A percentile compares a stretch with the other conserved stretches of the same genome.
phyloP scores from a whole-genome alignment of 2,329 filamentous ascomycete species.

The Cercospora nicotianae region DNA sequence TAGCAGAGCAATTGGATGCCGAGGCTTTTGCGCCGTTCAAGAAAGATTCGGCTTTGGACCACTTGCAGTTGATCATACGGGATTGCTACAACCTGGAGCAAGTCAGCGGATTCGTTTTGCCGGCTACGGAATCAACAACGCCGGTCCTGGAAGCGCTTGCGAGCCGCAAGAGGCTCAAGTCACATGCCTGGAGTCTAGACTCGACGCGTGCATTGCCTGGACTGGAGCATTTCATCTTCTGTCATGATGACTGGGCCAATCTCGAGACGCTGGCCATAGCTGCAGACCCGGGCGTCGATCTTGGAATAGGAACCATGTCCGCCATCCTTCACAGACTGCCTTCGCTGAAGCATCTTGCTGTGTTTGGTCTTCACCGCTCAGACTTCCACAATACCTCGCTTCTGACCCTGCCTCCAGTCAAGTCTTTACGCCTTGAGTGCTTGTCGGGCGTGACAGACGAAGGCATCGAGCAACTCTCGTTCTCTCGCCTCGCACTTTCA shows the following conservation, averaged over 20 bases:
- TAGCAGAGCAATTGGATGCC: constrained; percentile 41
- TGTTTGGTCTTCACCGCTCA: constrained; percentile 55
- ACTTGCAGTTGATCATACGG: constrained; percentile 59
- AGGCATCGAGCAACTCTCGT: constrained; percentile 53
- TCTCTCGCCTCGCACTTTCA: constrained; percentile 46
- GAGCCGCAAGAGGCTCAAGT: constrained; percentile 54
- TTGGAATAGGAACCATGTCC: constrained; percentile 58
- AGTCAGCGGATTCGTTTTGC: constrained; percentile 54
- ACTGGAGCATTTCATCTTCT: constrained; percentile 55
- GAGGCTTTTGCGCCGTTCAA: constrained; percentile 36
- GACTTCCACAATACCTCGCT: constrained; percentile 59
- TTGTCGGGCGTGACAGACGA: constrained; percentile 57
- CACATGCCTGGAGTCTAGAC: constrained; percentile 57
- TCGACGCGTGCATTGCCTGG: constrained; percentile 37
- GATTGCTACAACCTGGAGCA: constrained; percentile 59
- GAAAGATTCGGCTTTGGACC: constrained; percentile 51
- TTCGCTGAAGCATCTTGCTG: constrained; percentile 53
- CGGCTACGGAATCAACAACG: constrained; percentile 29
- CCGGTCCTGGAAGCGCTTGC: constrained; percentile 52
- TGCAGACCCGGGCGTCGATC: constrained; percentile 43
- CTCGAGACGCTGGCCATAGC: constrained; percentile 57
- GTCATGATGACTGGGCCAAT: constrained; percentile 53
- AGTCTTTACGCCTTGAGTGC: constrained; percentile 57
- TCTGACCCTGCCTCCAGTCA: constrained; percentile 53
- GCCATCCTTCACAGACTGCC: constrained; percentile 56